Base-by-base conservation (phyloP, 257 asterid species). In the Osmanthus fragrans region DNA sequence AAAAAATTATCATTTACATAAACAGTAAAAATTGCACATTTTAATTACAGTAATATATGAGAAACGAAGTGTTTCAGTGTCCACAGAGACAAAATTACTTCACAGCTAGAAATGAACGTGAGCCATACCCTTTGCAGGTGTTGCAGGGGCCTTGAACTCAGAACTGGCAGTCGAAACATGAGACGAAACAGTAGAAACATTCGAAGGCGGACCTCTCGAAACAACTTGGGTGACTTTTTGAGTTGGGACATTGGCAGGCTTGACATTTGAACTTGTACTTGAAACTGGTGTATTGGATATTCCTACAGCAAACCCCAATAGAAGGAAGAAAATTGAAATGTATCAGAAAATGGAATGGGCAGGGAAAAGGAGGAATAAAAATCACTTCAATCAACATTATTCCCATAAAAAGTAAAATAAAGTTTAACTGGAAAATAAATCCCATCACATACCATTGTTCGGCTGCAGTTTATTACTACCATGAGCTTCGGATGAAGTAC, bases 71-170 rank as follows among this genome's bases (percentile, higher is more conserved):
- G n/a, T 63, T 23, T 3, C 69, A 63, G 69, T 3, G 4, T 63
- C 69, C n/a, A 13, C n/a, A 27, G 34, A 25, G 36, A 23, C 19
- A 66, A 63, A n/a, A 13, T 7, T 25, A 70, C 36, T 54, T 42
- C 70, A 63, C 69, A 3, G 34, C 7, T 63, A 1, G n/a, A 54
- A 70, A 39, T 70, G 37, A n/a, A 76, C 65, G 34, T 45, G 73
- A 77, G 63, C 3, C 81, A 83, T 76, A 91, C 97, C 90, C 85
- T 89, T 91, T 36, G 82, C 87, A 69, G 96, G 92, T 68, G 91
- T 85, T 34, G 77, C 80, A 1, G 91, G 90, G 29, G 78, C 78
- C 74, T 71, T 78, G 6, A 87, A 27, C 73, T 89, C 97, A 18
- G 94, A 70, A 80, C 71, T 81, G 73, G 86, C 71, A 66, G 80